Conservation (phyloP, 257 asterid genomes). For the Gardenia jasminoides region DNA sequence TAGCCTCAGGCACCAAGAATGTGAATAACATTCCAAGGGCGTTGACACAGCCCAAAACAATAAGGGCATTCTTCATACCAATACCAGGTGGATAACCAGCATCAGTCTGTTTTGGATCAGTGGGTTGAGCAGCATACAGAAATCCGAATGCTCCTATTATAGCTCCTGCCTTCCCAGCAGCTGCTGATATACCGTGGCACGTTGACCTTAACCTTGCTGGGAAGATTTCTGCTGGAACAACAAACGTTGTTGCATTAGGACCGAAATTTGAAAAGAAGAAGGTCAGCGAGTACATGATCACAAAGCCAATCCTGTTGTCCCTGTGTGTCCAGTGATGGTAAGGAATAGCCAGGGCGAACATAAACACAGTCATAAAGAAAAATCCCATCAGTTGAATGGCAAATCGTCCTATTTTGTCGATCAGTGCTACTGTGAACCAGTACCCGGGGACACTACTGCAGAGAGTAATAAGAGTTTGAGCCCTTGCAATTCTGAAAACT, state of each 20-base stretch:
- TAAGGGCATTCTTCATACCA: constrained; percentile 38
- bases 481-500: constrained; percentile 36
- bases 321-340: constrained; percentile 34
- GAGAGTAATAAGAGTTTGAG: constrained; percentile 41
- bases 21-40: constrained; percentile 26
- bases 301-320: constrained; percentile 38
- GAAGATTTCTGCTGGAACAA: constrained; percentile 46
- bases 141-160: constrained; percentile 47
- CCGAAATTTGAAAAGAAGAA: constrained; percentile 52
- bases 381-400: constrained; percentile 45
- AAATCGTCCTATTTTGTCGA: constrained; percentile 41
- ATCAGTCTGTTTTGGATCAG: constrained; percentile 25
- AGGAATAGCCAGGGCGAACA: constrained; percentile 45
- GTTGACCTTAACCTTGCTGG: constrained; percentile 47
- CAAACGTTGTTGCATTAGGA: constrained; percentile 49
- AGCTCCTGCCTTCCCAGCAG: constrained; percentile 49
- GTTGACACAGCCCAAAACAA: constrained; percentile 25
- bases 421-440: constrained; percentile 39
- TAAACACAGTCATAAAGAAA: constrained; percentile 46
- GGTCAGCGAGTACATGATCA: constrained; percentile 36
- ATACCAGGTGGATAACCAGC: constrained; percentile 42
- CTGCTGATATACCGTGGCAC: constrained; percentile 52
- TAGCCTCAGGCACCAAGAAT: constrained; percentile 44
- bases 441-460: constrained; percentile 44
- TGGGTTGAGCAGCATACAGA: constrained; percentile 35